Conservation (phyloP, 75 land plant genomes). For the Adiantum capillusveneris region DNA sequence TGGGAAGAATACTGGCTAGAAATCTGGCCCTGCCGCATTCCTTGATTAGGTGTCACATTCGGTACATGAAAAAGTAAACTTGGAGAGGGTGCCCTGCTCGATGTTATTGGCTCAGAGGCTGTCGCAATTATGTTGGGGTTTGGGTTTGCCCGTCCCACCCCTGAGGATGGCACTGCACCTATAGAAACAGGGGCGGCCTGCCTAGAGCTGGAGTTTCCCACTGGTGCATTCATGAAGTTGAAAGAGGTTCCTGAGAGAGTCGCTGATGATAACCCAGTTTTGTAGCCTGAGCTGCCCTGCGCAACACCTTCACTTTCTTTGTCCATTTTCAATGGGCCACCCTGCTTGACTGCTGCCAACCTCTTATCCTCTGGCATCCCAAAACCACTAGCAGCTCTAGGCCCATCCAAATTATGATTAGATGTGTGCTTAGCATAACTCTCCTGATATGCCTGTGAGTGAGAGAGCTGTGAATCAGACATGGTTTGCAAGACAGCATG, state of each 20-base stretch:
- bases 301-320: no score
- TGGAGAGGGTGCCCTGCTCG: no score
- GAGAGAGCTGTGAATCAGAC: constrained; percentile 7
- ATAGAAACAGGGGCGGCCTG: background rate
- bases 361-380: background rate
- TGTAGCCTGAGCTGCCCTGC: no score
- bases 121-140: no score
- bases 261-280: no score
- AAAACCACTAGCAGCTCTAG: background rate
- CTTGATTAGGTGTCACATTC: no score
- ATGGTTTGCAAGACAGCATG: constrained; percentile 26
- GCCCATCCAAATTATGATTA: background rate
- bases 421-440: background rate
- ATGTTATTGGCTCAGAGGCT: no score
- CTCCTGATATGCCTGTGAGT: background rate
- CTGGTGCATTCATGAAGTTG: background rate
- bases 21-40: no score
- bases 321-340: no score
- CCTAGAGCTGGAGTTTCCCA: background rate
- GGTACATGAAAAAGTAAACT: no score
- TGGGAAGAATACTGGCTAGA: no score
- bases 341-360: background rate
- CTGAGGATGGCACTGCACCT: background rate
- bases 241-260: background rate
- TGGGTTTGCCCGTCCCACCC: no score